A percentile compares a stretch with the other conserved stretches of the same genome.
Evolutionary conservation across 441 rosid species (phyloP).

Genomic region (Adansonia gregorii): DNA sequence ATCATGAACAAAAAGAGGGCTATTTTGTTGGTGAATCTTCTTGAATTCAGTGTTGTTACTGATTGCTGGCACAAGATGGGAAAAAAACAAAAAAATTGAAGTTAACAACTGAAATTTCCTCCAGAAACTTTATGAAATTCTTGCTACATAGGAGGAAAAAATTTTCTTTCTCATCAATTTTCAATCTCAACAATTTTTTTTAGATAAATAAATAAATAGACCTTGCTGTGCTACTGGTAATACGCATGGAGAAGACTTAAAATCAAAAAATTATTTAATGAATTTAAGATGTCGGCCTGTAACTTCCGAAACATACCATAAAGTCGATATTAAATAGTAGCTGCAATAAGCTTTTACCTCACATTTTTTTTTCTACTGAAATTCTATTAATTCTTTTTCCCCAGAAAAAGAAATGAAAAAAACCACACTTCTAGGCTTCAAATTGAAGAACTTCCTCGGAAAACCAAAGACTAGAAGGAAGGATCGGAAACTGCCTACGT

Average conservation of each 20-base stretch:
- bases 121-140: neutral
- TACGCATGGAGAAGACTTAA: neutral
- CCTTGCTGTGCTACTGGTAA: too few species aligned
- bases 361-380: neutral
- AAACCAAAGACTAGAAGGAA: neutral
- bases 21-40: slow-evolving; percentile 76
- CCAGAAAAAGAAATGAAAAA: neutral
- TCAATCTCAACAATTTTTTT: too few species aligned
- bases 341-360: neutral
- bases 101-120: slow-evolving; percentile 1
- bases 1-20: slow-evolving; percentile 66
- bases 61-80: slow-evolving; percentile 47
- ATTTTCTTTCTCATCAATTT: slow-evolving; percentile 7
- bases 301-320: slow-evolving; percentile 9
- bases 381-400: neutral
- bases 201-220: too few species aligned
- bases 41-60: slow-evolving; percentile 67
- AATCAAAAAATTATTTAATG: slow-evolving; percentile 1
- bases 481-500: neutral
- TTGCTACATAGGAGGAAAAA: neutral
- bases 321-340: neutral
- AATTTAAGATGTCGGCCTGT: slow-evolving; percentile 1
- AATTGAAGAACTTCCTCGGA: neutral
- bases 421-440: neutral
- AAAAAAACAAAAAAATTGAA: slow-evolving; percentile 18